Evolutionary conservation across 768 basidiomycete genomes (phyloP).

Genomic region (Chlorophyllum brunneum): DNA sequence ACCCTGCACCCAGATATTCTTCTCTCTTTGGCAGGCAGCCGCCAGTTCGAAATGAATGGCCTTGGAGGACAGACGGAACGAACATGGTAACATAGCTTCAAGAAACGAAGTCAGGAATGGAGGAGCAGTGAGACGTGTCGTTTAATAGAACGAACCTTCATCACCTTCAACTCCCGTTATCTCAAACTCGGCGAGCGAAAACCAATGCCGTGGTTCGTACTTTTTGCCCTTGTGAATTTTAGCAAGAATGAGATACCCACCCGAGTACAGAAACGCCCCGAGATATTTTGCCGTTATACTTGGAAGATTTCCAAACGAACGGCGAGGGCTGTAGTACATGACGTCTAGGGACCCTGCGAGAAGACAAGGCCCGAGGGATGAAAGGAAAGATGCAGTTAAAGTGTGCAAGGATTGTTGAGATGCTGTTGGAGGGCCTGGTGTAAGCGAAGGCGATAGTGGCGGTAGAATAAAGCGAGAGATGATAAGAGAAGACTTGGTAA

Average conservation of each 20-base stretch:
- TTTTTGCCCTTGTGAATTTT: conserved; percentile 78
- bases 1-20: conserved; percentile 78
- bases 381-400: conserved; percentile 54
- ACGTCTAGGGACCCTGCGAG: conserved; percentile 89
- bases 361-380: conserved; percentile 73
- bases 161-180: conserved; percentile 64
- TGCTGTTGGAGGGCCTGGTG: conserved; percentile 10
- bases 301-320: conserved; percentile 28
- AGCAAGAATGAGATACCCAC: conserved; percentile 82
- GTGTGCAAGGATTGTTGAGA: conserved; percentile 29
- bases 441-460: conserved; percentile 23
- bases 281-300: conserved; percentile 71
- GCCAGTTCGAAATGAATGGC: conserved; percentile 84
- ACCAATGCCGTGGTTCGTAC: conserved; percentile 90
- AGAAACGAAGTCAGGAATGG: not conserved
- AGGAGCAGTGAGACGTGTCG: not conserved
- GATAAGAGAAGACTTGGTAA: conserved; percentile 64
- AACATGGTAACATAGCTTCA: conserved; percentile 74
- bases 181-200: conserved; percentile 71
- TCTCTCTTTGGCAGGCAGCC: conserved; percentile 80
- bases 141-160: conserved; percentile 58
- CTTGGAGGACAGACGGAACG: conserved; percentile 67
- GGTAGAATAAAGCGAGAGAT: conserved; percentile 50
- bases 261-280: conserved; percentile 84
- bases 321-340: conserved; percentile 59